Evolutionary conservation across 2,329 filamentous ascomycete genomes (phyloP).

Genomic region (Pseudocercospora fuligena): DNA sequence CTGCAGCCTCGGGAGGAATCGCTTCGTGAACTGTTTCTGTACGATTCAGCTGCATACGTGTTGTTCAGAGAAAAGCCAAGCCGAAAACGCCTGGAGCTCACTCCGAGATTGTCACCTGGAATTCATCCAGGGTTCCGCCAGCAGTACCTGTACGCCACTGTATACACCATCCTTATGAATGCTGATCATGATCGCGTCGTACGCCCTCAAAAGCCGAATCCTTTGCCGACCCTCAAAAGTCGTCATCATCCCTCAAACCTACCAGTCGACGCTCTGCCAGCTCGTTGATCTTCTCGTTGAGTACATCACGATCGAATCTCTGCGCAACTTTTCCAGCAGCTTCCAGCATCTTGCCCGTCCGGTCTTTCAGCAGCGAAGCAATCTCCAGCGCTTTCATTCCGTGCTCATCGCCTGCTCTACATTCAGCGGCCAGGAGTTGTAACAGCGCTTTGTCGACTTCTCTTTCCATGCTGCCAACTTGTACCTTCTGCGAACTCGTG

Average conservation of each 20-base stretch:
- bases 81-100: background rate
- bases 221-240: conserved; percentile 21
- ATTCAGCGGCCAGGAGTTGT: conserved; percentile 87
- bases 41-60: background rate
- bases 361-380: conserved; percentile 82
- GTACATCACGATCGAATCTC: conserved; percentile 76
- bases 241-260: conserved; percentile 64
- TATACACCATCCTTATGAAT: background rate
- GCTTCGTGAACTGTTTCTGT: background rate
- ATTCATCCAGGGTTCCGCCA: background rate
- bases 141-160: background rate
- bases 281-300: conserved; percentile 90
- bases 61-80: conserved; percentile 3
- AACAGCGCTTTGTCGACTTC: conserved; percentile 89
- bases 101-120: background rate
- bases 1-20: background rate
- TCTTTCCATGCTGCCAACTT: conserved; percentile 73
- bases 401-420: conserved; percentile 86
- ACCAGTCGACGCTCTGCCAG: conserved; percentile 72
- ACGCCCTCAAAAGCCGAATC: background rate
- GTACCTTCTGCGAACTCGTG: conserved; percentile 66
- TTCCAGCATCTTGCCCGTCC: conserved; percentile 86
- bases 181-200: background rate
- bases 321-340: conserved; percentile 87
- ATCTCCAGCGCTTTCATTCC: conserved; percentile 95